Evolutionary conservation across 208 protist species (phyloP), one percentile per base, ranked within the genome.

Genomic region (Acanthamoeba culbertsoni): DNA sequence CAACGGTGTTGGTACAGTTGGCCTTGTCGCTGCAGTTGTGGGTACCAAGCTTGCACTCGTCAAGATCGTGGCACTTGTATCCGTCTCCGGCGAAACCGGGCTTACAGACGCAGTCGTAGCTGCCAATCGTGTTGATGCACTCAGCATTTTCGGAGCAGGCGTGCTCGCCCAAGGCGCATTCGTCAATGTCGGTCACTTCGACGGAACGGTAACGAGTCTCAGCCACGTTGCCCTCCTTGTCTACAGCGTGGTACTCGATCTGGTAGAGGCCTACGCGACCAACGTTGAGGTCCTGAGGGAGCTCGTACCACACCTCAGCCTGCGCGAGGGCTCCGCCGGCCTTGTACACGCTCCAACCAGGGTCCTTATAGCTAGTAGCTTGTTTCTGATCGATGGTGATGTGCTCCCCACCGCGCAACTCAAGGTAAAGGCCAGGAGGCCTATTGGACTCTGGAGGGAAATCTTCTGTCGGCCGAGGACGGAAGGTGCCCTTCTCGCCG

Each of bases 21-120:
- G 71, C 68, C 40, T 89, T 89, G 40, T 88, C 73, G 42, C 53
- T 45, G 55, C 91, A 93, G 68, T 63, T 71, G 55, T 93, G 91
- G 20, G 53, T 86, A 18, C 71, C 71, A 26, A 89, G 71, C 91
- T 57, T 68, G 75, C 91, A 93, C 57, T 93, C 91, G 28, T 93
- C 91, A n/a, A 93, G 40, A 37, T 93, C 91, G 59, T 77, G 59
- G 63, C 86, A 92, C 23, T 92, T 92, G 86, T 59, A 92, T 7
- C 86, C 86, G 28, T 92, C 59, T 40, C 86, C 86, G 16, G 26
- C 62, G 62, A 92, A 92, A 18, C 86, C 86, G 4, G 1, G 5
- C 53, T 55, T 43, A 37, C 86, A 92, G 59, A 68, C 33, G 63
- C 86, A 92, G 2, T 92, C 59, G 62, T 92, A 92, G 86, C 62